Percentiles rank a stretch among this genome's conserved stretches.
phyloP scores from a whole-genome alignment of 208 protist species.

The Leishmania arabica region DNA sequence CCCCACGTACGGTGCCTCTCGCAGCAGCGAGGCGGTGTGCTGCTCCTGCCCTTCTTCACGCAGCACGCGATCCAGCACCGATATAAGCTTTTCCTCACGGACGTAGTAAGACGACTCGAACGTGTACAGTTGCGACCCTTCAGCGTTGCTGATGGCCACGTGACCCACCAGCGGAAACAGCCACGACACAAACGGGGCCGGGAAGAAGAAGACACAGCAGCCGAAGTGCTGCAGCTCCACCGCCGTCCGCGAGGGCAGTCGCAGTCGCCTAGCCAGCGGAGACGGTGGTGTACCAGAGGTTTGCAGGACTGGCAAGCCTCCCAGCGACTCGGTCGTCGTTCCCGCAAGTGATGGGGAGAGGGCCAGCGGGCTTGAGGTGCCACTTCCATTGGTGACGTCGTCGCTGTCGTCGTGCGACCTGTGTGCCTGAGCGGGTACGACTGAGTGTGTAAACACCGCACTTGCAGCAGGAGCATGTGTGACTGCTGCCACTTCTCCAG shows the following conservation, averaged over 20 bases:
- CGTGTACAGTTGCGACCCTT: constrained; percentile 69
- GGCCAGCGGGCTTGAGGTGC: not conserved
- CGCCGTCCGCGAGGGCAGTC: not conserved
- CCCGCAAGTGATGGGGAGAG: not conserved
- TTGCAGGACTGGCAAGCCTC: not conserved
- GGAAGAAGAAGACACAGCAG: constrained; percentile 88
- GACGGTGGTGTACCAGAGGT: constrained; percentile 1
- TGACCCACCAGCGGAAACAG: constrained; percentile 81
- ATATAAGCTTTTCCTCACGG: constrained; percentile 53
- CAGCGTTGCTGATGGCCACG: constrained; percentile 78
- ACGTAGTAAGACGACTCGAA: constrained; percentile 74
- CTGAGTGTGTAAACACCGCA: not conserved
- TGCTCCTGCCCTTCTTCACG: constrained; percentile 6
- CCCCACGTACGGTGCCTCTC: not conserved
- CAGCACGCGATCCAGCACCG: constrained; percentile 47
- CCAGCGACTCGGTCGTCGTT: not conserved
- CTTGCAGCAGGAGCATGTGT: not conserved
- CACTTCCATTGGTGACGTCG: not conserved
- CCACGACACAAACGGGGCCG: constrained; percentile 80
- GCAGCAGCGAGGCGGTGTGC: not conserved
- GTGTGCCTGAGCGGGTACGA: not conserved
- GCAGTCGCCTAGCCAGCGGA: constrained; percentile 10
- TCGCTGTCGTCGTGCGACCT: constrained; percentile 1
- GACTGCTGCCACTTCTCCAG: not conserved
- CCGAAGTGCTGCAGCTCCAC: constrained; percentile 60